Base-by-base conservation (phyloP, 495 filamentous ascomycete genomes). In the Stereocaulon alpinum region DNA sequence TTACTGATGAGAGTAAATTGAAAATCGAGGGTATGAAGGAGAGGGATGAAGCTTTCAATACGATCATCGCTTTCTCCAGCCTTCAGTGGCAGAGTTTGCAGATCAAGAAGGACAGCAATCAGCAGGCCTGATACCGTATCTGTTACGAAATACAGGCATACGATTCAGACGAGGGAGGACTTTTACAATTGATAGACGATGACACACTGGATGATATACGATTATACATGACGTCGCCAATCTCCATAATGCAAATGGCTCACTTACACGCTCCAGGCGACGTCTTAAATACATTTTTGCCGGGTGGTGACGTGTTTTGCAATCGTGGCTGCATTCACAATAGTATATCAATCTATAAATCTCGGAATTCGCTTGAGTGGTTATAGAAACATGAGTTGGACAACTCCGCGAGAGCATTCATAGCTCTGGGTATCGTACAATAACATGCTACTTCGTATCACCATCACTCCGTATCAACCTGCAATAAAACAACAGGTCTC, bases 31-130 rank as follows among this genome's bases (percentile, higher is more conserved):
- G 55, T 5, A 61, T 68, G 62, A 66, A 62, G 40, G 63, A 69
- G 40, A 63, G 72, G 44, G 69, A 75, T 59, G 67, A 73, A 58
- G 69, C 67, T 11, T 75, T 75, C 45, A 72, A 72, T 57, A 63
- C 66, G 11, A 62, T 74, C 18, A 64, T 74, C 44, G 73, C 67
- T 17, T 67, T 71, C 60, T 70, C 68, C 10, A 67, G 67, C 2
- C 45, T 69, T 41, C 62, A 67, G 44, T 68, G 63, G 63, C 66
- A 68, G 54, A 58, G 58, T 41, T 24, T 67, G 32, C 63, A 67
- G 55, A 51, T 59, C 24, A 50, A 57, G 55, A 59, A 41, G 12
- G 34, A 53, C 11, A 29, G 45, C 34, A 51, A 51, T 4, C 32
- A 48, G n/a, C 56, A 59, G 41, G 9, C 56, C 32, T 42, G 52